Evolutionary conservation across 345 rosid species (phyloP).

Genomic region (Anastatica hierochuntica): DNA sequence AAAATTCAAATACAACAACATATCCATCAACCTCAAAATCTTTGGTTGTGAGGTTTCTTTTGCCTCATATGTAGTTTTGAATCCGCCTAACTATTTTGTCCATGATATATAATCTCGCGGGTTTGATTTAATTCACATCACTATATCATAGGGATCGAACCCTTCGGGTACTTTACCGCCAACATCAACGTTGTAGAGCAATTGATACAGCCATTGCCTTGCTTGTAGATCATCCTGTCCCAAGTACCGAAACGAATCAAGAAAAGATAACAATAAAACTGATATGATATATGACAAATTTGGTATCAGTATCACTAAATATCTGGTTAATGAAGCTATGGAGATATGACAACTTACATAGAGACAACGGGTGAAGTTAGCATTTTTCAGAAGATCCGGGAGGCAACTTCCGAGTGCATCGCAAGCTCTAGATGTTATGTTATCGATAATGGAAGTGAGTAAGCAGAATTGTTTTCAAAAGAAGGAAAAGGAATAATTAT

Average conservation of each 20-base stretch:
- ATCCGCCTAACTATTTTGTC: not conserved
- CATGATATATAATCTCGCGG: not conserved
- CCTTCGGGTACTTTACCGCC: conserved; percentile 37
- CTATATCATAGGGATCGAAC: conserved; percentile 56
- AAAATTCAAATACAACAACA: conserved; percentile 18
- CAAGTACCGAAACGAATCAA: not conserved
- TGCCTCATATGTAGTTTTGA: too few species aligned
- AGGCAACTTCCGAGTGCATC: conserved; percentile 66
- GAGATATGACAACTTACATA: too few species aligned
- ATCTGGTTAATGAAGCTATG: too few species aligned
- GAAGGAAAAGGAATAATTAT: not conserved
- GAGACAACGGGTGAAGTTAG: conserved; percentile 58
- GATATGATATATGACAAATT: not conserved
- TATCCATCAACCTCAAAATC: not conserved
- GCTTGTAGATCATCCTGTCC: conserved; percentile 81
- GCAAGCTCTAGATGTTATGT: conserved; percentile 68
- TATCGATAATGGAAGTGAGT: conserved; percentile 10
- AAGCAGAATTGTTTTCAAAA: not conserved
- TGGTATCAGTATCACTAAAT: too few species aligned
- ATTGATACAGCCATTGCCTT: conserved; percentile 70
- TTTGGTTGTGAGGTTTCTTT: conserved; percentile 2
- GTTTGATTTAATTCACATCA: conserved; percentile 33
- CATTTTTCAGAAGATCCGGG: conserved; percentile 68
- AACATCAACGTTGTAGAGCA: conserved; percentile 52
- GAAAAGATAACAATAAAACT: not conserved